phyloP scores from a whole-genome alignment of 73 alveolate genomes.

The Effrenium voratum region DNA sequence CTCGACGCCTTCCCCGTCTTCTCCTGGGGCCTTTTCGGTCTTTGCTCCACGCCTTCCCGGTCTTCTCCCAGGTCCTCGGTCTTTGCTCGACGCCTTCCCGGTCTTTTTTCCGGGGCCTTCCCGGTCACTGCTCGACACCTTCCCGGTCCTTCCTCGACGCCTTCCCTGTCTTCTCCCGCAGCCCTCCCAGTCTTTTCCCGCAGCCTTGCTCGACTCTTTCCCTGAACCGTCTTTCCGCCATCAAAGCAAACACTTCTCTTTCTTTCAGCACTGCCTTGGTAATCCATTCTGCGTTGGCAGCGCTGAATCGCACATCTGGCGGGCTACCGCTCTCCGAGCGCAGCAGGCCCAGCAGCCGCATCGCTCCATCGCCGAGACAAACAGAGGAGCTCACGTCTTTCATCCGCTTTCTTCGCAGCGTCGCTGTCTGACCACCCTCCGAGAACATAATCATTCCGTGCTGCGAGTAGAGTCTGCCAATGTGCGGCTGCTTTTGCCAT shows the following conservation, averaged over 20 bases:
- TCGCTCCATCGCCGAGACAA: not conserved
- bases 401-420: not conserved
- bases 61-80: no score
- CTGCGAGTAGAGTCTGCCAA: not conserved
- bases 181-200: not conserved
- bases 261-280: not conserved
- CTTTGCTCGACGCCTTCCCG: not conserved
- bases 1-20: no score
- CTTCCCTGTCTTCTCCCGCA: not conserved
- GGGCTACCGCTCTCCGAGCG: not conserved
- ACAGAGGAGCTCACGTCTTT: not conserved
- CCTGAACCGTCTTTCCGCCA: not conserved
- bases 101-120: not conserved
- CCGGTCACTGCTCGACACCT: not conserved
- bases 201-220: not conserved
- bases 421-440: not conserved
- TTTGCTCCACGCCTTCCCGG: no score
- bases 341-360: not conserved
- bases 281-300: conserved; percentile 13
- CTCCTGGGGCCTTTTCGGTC: no score
- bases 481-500: not conserved
- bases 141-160: not conserved
- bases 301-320: not conserved
- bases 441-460: not conserved
- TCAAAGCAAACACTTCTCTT: not conserved